Evolutionary conservation across 768 basidiomycete genomes (phyloP).

Genomic region (Boletus eberwhitei): DNA sequence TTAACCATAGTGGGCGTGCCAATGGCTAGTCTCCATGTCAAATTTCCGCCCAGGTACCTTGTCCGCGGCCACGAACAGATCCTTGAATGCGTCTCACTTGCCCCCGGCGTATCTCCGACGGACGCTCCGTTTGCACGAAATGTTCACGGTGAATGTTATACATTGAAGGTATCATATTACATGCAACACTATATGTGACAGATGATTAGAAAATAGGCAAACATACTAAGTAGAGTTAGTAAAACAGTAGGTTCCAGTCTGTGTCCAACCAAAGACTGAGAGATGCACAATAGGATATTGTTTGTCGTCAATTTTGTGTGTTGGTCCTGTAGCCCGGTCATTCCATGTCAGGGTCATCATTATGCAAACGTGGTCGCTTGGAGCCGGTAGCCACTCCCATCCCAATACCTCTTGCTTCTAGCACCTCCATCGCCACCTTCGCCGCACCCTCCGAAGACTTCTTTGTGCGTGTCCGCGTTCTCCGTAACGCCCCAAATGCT

Average conservation of each 20-base stretch:
- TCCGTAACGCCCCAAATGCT: slow-evolving; percentile 79
- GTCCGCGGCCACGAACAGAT: slow-evolving; percentile 24
- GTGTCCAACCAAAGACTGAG: slow-evolving; percentile 26
- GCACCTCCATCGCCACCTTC: slow-evolving; percentile 74
- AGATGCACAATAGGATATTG: slow-evolving; percentile 30
- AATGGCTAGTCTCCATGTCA: slow-evolving; percentile 13
- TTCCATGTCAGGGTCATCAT: slow-evolving; percentile 49
- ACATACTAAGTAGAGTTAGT: slow-evolving; percentile 33
- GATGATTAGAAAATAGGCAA: slow-evolving; percentile 29
- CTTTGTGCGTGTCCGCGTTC: slow-evolving; percentile 73
- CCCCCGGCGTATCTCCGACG: slow-evolving; percentile 13
- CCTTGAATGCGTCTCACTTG: background rate
- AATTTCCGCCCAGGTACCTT: slow-evolving; percentile 26
- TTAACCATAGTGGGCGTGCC: slow-evolving; percentile 24
- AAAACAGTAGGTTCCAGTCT: slow-evolving; percentile 26
- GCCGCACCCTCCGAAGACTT: slow-evolving; percentile 68
- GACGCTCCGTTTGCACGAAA: background rate
- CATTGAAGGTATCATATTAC: slow-evolving; percentile 38
- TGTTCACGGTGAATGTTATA: slow-evolving; percentile 18
- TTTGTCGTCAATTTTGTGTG: slow-evolving; percentile 18
- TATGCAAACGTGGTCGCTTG: slow-evolving; percentile 46
- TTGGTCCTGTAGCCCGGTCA: slow-evolving; percentile 15
- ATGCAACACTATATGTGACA: slow-evolving; percentile 37
- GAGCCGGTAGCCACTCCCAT: slow-evolving; percentile 40
- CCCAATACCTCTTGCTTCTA: slow-evolving; percentile 74